Base-by-base conservation (phyloP, 2,329 filamentous ascomycete species). In the Clathrospora elynae region DNA sequence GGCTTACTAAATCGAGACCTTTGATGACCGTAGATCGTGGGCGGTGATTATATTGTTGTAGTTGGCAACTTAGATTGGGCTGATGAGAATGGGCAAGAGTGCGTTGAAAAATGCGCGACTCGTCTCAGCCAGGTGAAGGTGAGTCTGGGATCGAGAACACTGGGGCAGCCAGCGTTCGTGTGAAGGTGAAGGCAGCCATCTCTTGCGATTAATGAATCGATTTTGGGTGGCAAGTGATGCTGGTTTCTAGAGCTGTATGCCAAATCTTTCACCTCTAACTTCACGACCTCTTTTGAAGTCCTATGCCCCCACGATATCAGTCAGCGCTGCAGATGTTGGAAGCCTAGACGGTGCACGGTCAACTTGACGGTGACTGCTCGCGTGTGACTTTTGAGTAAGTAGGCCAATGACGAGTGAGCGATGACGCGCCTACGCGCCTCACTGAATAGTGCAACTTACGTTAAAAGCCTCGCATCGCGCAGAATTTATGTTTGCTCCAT, bases 361-460 rank as follows among this genome's bases (percentile, higher is more conserved):
- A 49, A 23, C 19, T 36, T 30, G 34, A 35, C 46, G 14, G 46
- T 45, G 43, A 38, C 40, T 46, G 45, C 48, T 51, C 42, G 53
- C 49, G 53, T 56, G 53, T 44, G 40, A 54, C 53, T 53, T 44
- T 22, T n/a, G 31, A 30, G 30, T 9, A 38, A 12, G 23, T 37
- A 25, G 16, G 17, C 53, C 53, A 54, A 56, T 56, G 19, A 47
- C 34, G 12, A 29, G n/a, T 18, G 11, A 26, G 32, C 45, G 33
- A 43, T 54, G 47, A 51, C 45, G 44, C 51, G 41, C 39, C 35
- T 46, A 36, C 35, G 44, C 37, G 48, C 47, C 38, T 45, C 35
- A 26, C 30, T 32, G 28, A 49, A 47, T 47, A 37, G 47, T 47
- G 41, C 42, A 47, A 41, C 34, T 41, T 25, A 46, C 36, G 37